phyloP scores from a whole-genome alignment of 148 eudicot genomes.

The Spergularia bocconei region DNA sequence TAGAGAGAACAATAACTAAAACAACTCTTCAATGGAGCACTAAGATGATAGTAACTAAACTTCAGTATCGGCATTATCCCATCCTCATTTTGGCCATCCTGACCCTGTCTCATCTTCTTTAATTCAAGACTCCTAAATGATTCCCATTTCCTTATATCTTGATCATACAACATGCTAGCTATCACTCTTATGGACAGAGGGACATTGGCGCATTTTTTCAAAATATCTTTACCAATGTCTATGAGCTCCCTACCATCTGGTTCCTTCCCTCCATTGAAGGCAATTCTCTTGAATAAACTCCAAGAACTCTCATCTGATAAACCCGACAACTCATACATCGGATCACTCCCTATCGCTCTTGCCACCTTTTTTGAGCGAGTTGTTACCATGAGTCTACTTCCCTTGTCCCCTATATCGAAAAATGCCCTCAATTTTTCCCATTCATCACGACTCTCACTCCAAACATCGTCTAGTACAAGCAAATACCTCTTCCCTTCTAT shows the following conservation, averaged over 20 bases:
- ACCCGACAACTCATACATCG: not conserved
- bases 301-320: constrained; percentile 22
- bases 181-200: constrained; percentile 30
- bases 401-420: too few relatives aligned
- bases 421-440: too few relatives aligned
- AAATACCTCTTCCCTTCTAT: too few relatives aligned
- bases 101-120: not conserved
- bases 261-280: constrained; percentile 4
- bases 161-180: constrained; percentile 14
- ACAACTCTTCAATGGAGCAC: constrained; percentile 29
- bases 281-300: constrained; percentile 19
- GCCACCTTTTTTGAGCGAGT: constrained; percentile 19
- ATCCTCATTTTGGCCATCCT: not conserved
- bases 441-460: too few relatives aligned
- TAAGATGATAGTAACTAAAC: constrained; percentile 31
- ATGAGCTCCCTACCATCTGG: not conserved
- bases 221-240: constrained; percentile 24
- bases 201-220: constrained; percentile 22
- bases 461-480: too few relatives aligned
- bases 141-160: constrained; percentile 20
- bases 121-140: constrained; percentile 14
- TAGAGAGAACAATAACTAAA: constrained; percentile 39
- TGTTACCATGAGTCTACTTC: constrained; percentile 13
- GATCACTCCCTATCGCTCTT: not conserved
- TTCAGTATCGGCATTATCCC: constrained; percentile 14